These are phyloP conservation scores for Trametes cinnabarina DNA, from an alignment of 768 basidiomycete genomes.

Conservation along the genomic window DNA sequence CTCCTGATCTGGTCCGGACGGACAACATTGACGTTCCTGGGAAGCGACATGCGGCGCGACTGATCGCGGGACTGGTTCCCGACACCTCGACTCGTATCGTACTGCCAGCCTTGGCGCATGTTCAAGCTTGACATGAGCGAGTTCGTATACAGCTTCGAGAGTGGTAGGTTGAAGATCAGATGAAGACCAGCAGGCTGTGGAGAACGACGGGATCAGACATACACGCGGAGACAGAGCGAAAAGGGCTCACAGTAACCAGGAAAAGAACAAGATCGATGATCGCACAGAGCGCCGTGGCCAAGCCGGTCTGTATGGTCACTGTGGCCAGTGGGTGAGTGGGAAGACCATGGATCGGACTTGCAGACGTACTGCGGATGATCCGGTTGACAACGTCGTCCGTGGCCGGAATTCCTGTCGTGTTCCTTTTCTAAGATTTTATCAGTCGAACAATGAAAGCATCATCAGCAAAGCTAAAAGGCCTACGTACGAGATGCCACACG, in stretches of 20 bases:
- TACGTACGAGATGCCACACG: conserved; percentile 16
- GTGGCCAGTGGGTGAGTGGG: neutral
- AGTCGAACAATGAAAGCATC: too few species aligned
- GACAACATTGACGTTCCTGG: neutral
- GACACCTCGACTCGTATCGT: conserved; percentile 1
- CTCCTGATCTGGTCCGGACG: neutral
- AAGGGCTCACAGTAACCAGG: conserved; percentile 3
- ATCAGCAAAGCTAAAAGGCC: too few species aligned
- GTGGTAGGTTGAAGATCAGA: conserved; percentile 35
- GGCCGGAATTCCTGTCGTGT: conserved; percentile 14
- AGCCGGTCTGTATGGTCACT: conserved; percentile 34
- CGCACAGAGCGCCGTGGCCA: conserved; percentile 23
- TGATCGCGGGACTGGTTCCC: neutral
- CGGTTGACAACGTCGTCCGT: conserved; percentile 21
- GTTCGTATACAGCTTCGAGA: conserved; percentile 40
- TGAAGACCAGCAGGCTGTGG: conserved; percentile 26
- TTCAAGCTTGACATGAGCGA: conserved; percentile 40
- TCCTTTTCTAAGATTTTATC: too few species aligned
- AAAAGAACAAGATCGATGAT: conserved; percentile 26
- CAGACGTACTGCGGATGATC: conserved; percentile 15
- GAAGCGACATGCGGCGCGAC: neutral
- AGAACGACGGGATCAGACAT: too few species aligned
- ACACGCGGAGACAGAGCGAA: neutral
- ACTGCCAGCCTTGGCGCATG: conserved; percentile 34
- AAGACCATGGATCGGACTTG: neutral